A percentile compares a stretch with the other conserved stretches of the same genome.
Conservation (phyloP, 2,329 filamentous ascomycete genomes). For the Aspergillus tanneri region DNA sequence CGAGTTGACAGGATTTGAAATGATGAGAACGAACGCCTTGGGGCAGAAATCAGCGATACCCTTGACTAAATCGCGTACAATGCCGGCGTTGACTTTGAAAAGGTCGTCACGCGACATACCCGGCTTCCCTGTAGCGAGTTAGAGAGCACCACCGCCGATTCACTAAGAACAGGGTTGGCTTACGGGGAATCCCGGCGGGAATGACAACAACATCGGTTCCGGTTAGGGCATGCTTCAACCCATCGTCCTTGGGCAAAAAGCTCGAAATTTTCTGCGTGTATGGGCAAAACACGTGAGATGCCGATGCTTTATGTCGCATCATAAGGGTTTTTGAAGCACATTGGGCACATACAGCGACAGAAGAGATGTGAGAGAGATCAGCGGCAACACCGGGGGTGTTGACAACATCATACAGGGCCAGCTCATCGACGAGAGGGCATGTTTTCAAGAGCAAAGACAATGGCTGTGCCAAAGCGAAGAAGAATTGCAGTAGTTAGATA, state of each 20-base stretch:
- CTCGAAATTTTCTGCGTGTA: constrained; percentile 72
- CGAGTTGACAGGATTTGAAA: constrained; percentile 99
- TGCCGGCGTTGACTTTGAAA: constrained; percentile 99
- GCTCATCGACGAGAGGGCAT: constrained; percentile 81
- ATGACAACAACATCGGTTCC: constrained; percentile 96
- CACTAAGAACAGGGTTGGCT: constrained; percentile 36
- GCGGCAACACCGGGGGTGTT: constrained; percentile 95
- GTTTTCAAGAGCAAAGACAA: constrained; percentile 95
- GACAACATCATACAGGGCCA: constrained; percentile 98
- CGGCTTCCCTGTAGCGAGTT: constrained; percentile 73
- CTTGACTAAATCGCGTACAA: constrained; percentile 91
- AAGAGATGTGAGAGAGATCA: constrained; percentile 96
- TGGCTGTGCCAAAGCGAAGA: constrained; percentile 58
- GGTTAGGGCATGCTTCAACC: constrained; percentile 83
- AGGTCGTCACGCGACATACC: constrained; percentile 99
- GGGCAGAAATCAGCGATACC: constrained; percentile 82
- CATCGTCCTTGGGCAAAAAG: constrained; percentile 81
- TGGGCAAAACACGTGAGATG: constrained; percentile 20
- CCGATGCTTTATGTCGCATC: neutral
- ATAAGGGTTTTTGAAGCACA: neutral
- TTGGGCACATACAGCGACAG: constrained; percentile 67
- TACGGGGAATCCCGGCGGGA: constrained; percentile 95
- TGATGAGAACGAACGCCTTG: constrained; percentile 93
- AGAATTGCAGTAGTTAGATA: too few species aligned
- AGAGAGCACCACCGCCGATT: neutral